These are phyloP conservation scores for Lyophyllum atratum DNA, from an alignment of 768 basidiomycete genomes.

Conservation along the genomic window DNA sequence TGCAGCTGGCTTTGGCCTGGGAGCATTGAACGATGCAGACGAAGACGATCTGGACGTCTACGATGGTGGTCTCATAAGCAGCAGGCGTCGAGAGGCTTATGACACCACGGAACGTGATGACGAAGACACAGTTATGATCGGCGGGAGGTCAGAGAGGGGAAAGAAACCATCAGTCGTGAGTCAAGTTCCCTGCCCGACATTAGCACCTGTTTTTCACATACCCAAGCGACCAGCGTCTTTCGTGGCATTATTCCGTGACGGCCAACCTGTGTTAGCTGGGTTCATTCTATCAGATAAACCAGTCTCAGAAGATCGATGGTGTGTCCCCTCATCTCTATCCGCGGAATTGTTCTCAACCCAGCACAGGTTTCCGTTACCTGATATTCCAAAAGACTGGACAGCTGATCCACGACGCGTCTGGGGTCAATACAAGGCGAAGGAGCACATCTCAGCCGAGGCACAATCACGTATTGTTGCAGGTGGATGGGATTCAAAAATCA, in stretches of 20 bases:
- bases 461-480: conserved; percentile 34
- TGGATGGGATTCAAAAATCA: conserved; percentile 57
- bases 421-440: conserved; percentile 49
- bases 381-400: conserved; percentile 82
- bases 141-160: conserved; percentile 27
- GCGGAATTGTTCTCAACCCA: conserved; percentile 1
- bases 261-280: conserved; percentile 69
- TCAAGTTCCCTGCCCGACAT: conserved; percentile 9
- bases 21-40: conserved; percentile 90
- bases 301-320: conserved; percentile 73
- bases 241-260: conserved; percentile 65
- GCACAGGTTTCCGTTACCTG: conserved; percentile 79
- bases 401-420: conserved; percentile 85
- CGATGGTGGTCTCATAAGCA: conserved; percentile 43
- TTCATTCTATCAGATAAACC: conserved; percentile 73
- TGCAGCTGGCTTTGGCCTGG: conserved; percentile 83
- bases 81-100: conserved; percentile 60
- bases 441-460: conserved; percentile 35
- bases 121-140: conserved; percentile 53
- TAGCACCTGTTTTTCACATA: conserved; percentile 21
- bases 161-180: conserved; percentile 30
- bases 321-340: conserved; percentile 21
- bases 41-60: conserved; percentile 91
- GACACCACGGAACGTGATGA: conserved; percentile 67
- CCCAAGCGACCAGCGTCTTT: conserved; percentile 35